phyloP scores from a whole-genome alignment of 73 alveolate genomes.

The Paramecium sexaurelia region DNA sequence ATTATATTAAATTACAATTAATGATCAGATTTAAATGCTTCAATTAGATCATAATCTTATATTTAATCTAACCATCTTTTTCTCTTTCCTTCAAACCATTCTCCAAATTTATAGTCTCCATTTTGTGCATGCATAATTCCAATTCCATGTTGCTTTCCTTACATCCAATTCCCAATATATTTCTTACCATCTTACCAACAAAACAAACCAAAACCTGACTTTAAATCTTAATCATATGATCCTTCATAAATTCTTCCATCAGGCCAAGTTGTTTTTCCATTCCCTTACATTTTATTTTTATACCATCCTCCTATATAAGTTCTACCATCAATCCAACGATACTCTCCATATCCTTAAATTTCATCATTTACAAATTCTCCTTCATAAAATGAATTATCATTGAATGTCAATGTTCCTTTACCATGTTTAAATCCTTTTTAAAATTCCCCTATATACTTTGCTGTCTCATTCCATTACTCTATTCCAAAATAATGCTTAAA shows the following conservation, averaged over 20 bases:
- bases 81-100: constrained; percentile 71
- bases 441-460: constrained; percentile 69
- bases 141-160: constrained; percentile 71
- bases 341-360: constrained; percentile 42
- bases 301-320: constrained; percentile 51
- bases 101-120: constrained; percentile 61
- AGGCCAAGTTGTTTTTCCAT: constrained; percentile 70
- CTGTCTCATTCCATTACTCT: constrained; percentile 76
- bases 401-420: constrained; percentile 68
- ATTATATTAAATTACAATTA: not conserved
- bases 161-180: constrained; percentile 67
- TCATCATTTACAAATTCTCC: constrained; percentile 60
- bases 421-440: constrained; percentile 70
- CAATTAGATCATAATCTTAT: constrained; percentile 7
- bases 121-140: constrained; percentile 42
- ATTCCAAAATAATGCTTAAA: constrained; percentile 68
- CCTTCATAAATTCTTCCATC: constrained; percentile 65
- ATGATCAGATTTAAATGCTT: constrained; percentile 5
- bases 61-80: constrained; percentile 40
- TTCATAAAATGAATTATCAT: constrained; percentile 62
- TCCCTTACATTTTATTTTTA: constrained; percentile 61
- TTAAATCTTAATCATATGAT: constrained; percentile 73
- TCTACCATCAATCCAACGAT: constrained; percentile 58
- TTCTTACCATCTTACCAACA: constrained; percentile 73
- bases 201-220: constrained; percentile 78